A percentile compares a stretch with the other conserved stretches of the same genome.
phyloP scores from a whole-genome alignment of 805 yeast genomes.

The Starmerella cellae region DNA sequence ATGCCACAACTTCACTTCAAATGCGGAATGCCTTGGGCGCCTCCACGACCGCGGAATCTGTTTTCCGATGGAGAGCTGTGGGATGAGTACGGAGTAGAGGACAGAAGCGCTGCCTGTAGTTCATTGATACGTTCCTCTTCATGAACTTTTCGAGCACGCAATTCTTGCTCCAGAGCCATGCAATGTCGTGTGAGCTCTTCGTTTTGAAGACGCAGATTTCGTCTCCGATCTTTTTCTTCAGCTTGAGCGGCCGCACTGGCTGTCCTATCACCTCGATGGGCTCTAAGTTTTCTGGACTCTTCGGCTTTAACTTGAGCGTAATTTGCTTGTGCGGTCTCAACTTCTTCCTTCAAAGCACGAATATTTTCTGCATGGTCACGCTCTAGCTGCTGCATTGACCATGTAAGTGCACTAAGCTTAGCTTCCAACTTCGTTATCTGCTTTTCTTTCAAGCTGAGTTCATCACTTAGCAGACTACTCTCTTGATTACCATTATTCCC shows the following conservation, averaged over 20 bases:
- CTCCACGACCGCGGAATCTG: constrained; percentile 20
- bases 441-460: not conserved
- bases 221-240: not conserved
- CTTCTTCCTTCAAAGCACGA: not conserved
- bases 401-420: not conserved
- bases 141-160: constrained; percentile 22
- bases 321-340: not conserved
- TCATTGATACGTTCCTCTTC: constrained; percentile 24
- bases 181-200: constrained; percentile 23
- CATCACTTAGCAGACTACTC: not conserved
- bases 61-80: constrained; percentile 5
- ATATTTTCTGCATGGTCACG: not conserved
- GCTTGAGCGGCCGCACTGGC: not conserved
- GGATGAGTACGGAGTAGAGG: constrained; percentile 11
- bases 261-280: not conserved
- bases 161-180: constrained; percentile 21
- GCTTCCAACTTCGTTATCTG: not conserved
- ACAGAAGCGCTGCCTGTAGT: constrained; percentile 18
- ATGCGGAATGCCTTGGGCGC: constrained; percentile 19
- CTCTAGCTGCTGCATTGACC: not conserved
- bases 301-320: not conserved
- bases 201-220: constrained; percentile 13
- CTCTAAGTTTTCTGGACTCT: not conserved
- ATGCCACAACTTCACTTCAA: not conserved
- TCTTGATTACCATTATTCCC: too few relatives aligned